Base-by-base conservation (phyloP, 208 protist species). In the Leishmania braziliensis region DNA sequence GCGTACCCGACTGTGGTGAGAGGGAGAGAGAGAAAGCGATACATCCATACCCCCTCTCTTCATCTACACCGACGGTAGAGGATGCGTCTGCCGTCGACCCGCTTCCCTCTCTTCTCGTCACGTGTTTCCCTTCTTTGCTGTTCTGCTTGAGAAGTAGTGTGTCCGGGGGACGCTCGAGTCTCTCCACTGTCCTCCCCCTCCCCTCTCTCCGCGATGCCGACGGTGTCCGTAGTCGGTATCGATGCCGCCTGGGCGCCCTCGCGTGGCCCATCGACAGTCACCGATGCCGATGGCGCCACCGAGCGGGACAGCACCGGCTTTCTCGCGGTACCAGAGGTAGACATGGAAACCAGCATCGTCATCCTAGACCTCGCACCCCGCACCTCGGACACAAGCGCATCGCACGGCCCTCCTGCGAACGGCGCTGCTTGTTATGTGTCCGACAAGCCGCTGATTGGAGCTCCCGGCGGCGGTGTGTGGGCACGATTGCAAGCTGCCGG, bases 291-390 rank as follows among this genome's bases (percentile, higher is more conserved):
- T 3, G 68, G 48, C 70, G 12, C 50, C 10, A 33, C 6, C 48
- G 33, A 26, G 70, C 48, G 5, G 26, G 26, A 75, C 48, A 46
- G 46, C 29, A 80, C 58, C 6, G 81, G 76, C 16, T 43, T 70
- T 12, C 39, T 84, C 33, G n/a, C 69, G 2, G 81, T 84, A 46
- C 81, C 81, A 18, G 33, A 77, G 50, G 50, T 65, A 9, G 70
- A 70, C 9, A 39, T 46, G 26, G 23, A 50, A 26, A n/a, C 54
- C 29, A 53, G 77, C 14, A 51, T 84, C 29, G 66, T 77, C 16
- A 8, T 84, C 39, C 76, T 84, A 1, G 81, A 81, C 53, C 33
- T 84, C n/a, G 12, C 71, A 18, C 65, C 9, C 16, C 50, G 18
- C 70, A 14, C 14, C 26, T 8, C 0, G 6, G 48, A 75, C n/a